phyloP scores from a whole-genome alignment of 768 basidiomycete genomes.

The Hygrophorus russula region DNA sequence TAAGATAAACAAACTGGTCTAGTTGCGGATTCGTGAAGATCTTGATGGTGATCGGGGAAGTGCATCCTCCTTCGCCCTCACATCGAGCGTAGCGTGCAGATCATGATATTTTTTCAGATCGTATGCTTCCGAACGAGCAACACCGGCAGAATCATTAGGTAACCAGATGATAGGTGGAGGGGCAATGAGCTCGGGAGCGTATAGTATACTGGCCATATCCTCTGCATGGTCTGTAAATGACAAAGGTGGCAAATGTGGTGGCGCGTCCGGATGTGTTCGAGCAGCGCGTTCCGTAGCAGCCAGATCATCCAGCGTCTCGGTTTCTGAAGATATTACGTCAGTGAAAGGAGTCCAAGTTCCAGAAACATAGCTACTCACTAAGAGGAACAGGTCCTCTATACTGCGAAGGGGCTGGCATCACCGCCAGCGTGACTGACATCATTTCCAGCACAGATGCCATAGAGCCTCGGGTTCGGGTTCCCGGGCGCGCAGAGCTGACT shows the following conservation, averaged over 20 bases:
- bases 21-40: constrained; percentile 8
- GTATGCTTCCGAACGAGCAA: constrained; percentile 62
- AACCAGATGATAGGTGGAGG: constrained; percentile 77
- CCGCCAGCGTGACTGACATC: constrained; percentile 72
- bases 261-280: constrained; percentile 67
- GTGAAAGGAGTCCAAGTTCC: background rate
- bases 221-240: constrained; percentile 68
- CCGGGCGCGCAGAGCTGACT: constrained; percentile 26
- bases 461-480: constrained; percentile 48
- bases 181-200: constrained; percentile 72
- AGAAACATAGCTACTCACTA: constrained; percentile 32
- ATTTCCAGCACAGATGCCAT: constrained; percentile 78
- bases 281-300: constrained; percentile 71
- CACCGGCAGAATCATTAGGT: constrained; percentile 66
- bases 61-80: constrained; percentile 44
- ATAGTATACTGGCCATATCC: constrained; percentile 68
- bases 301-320: constrained; percentile 73
- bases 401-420: constrained; percentile 50
- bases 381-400: constrained; percentile 54
- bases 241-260: constrained; percentile 57
- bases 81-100: constrained; percentile 60
- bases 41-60: constrained; percentile 24
- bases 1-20: constrained; percentile 1
- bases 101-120: constrained; percentile 70
- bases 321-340: constrained; percentile 27